A percentile compares a stretch with the other conserved stretches of the same genome.
Evolutionary conservation across 208 protist genomes (phyloP).

Genomic region (Sergeia podlipaevii): DNA sequence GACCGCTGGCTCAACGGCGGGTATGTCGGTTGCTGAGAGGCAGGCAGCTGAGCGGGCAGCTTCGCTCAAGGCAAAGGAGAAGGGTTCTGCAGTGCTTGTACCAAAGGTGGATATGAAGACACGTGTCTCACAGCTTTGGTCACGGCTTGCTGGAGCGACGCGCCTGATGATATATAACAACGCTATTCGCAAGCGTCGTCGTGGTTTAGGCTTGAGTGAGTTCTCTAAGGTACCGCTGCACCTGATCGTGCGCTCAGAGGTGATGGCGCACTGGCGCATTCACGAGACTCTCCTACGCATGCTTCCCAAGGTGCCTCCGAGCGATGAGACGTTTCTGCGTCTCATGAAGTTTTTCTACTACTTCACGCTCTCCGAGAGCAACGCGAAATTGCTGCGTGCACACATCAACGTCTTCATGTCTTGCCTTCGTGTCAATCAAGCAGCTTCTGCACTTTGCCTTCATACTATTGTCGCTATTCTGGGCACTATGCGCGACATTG

Average conservation of each 20-base stretch:
- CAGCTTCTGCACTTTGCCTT: slow-evolving; percentile 37
- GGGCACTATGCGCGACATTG: slow-evolving; percentile 40
- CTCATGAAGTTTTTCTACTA: slow-evolving; percentile 79
- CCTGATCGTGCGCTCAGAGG: slow-evolving; percentile 52
- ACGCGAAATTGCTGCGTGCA: slow-evolving; percentile 38
- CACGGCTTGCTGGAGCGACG: slow-evolving; percentile 38
- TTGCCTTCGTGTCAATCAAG: slow-evolving; percentile 7
- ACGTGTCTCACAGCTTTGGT: slow-evolving; percentile 23
- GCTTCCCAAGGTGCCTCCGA: slow-evolving; percentile 30
- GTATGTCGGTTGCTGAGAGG: no score
- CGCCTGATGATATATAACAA: slow-evolving; percentile 49
- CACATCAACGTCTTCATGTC: slow-evolving; percentile 44
- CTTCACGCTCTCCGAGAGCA: slow-evolving; percentile 50
- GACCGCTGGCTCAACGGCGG: no score
- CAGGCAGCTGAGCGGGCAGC: no score
- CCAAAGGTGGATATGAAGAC: no score
- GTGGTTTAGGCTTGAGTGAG: slow-evolving; percentile 45
- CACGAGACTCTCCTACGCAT: slow-evolving; percentile 59
- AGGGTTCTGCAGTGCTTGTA: no score
- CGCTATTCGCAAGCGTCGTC: slow-evolving; percentile 40
- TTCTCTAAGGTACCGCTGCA: slow-evolving; percentile 42
- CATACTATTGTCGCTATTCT: slow-evolving; percentile 61
- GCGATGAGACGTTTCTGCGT: slow-evolving; percentile 24
- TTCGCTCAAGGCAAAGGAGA: no score
- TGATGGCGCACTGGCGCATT: slow-evolving; percentile 67